A percentile compares a stretch with the other conserved stretches of the same genome.
These are phyloP conservation scores for Penicillium sp. DNA, from an alignment of 2,329 filamentous ascomycete genomes.

Conservation along the genomic window DNA sequence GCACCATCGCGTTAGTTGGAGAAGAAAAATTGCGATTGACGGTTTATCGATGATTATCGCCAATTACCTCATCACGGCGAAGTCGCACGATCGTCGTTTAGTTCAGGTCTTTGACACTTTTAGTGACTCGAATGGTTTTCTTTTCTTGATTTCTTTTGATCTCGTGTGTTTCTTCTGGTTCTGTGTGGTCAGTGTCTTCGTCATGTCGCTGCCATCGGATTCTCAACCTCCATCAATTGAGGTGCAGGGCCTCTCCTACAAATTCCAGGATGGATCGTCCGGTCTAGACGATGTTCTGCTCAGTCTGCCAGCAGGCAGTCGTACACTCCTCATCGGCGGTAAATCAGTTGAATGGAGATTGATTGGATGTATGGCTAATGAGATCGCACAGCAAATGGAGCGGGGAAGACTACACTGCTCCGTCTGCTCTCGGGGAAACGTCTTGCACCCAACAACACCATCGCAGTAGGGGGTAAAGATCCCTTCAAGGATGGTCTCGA, in stretches of 20 bases:
- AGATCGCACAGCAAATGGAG: slow-evolving; percentile 69
- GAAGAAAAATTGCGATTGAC: too few relatives aligned
- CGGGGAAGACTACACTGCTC: slow-evolving; percentile 93
- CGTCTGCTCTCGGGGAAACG: slow-evolving; percentile 92
- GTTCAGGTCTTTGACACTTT: not conserved
- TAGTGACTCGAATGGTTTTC: not conserved
- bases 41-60: too few relatives aligned
- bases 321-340: slow-evolving; percentile 87
- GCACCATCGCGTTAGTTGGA: not conserved
- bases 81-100: slow-evolving; percentile 3
- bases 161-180: not conserved
- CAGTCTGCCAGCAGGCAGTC: slow-evolving; percentile 70
- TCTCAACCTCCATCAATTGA: slow-evolving; percentile 55
- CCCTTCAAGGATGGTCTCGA: slow-evolving; percentile 86
- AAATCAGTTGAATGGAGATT: slow-evolving; percentile 20
- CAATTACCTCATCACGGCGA: too few relatives aligned
- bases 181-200: not conserved
- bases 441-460: slow-evolving; percentile 69
- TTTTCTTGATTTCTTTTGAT: not conserved
- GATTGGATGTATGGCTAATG: slow-evolving; percentile 2
- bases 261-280: slow-evolving; percentile 76
- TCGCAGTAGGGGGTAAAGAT: slow-evolving; percentile 75
- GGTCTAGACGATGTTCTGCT: slow-evolving; percentile 71
- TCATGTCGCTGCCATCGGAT: slow-evolving; percentile 19
- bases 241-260: slow-evolving; percentile 74